Evolutionary conservation across 192 early-diverging fungal genomes (phyloP).

Genomic region (Spizellomyces sp.): DNA sequence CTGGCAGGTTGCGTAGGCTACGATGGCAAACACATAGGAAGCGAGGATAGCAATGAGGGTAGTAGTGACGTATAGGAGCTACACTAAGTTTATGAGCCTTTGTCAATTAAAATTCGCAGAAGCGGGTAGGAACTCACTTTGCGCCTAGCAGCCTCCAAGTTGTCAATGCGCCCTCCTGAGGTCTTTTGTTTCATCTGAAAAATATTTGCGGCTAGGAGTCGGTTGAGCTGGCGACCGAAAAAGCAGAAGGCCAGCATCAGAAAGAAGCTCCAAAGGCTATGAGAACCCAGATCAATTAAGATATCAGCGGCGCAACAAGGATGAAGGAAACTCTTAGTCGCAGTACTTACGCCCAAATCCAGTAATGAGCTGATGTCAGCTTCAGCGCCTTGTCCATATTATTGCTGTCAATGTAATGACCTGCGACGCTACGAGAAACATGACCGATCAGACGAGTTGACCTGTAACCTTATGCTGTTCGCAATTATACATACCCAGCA

Average conservation of each 20-base stretch:
- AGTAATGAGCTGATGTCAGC: slow-evolving; percentile 11
- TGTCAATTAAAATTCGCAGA: not conserved
- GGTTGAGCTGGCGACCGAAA: slow-evolving; percentile 15
- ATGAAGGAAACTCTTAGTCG: not conserved
- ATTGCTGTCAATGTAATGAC: not conserved
- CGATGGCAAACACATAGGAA: slow-evolving; percentile 5
- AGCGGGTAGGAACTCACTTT: slow-evolving; percentile 4
- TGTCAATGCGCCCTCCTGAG: not conserved
- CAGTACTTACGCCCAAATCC: slow-evolving; percentile 16
- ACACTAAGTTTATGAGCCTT: not conserved
- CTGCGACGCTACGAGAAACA: not conserved
- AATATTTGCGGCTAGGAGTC: not conserved
- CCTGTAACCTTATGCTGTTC: not conserved
- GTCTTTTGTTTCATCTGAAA: not conserved
- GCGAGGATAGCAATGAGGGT: not conserved
- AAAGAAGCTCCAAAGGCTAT: slow-evolving; percentile 3
- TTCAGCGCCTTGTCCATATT: slow-evolving; percentile 6
- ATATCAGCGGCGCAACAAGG: not conserved
- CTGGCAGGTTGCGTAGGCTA: slow-evolving; percentile 16
- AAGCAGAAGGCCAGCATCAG: not conserved
- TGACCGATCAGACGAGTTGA: not conserved
- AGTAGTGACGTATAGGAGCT: slow-evolving; percentile 3
- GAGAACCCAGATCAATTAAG: not conserved
- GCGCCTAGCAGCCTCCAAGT: not conserved
- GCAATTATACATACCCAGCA: slow-evolving; percentile 3